Percentiles rank a stretch among this genome's conserved stretches.
phyloP scores from a whole-genome alignment of 305 asterid species.

The Fraxinus paxiana region DNA sequence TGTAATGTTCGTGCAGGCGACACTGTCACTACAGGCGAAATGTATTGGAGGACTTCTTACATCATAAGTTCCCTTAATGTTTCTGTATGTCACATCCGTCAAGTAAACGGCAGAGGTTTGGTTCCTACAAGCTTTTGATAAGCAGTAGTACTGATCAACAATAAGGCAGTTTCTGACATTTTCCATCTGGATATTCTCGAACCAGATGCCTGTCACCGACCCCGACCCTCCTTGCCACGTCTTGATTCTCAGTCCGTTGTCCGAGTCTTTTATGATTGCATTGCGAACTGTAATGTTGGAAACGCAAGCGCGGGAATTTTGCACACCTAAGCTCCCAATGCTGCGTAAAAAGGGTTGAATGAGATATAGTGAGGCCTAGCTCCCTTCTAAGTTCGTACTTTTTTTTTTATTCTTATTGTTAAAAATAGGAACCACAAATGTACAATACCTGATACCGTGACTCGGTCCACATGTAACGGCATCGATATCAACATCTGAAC shows the following conservation, averaged over 20 bases:
- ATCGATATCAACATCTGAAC: slow-evolving; percentile 74
- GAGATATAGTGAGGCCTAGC: not conserved
- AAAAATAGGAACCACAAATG: not conserved
- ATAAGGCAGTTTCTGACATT: slow-evolving; percentile 78
- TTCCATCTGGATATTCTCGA: slow-evolving; percentile 84
- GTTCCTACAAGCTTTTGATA: slow-evolving; percentile 65
- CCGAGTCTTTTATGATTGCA: slow-evolving; percentile 59
- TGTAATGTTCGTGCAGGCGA: slow-evolving; percentile 82
- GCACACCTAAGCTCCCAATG: slow-evolving; percentile 87
- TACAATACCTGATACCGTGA: slow-evolving; percentile 82
- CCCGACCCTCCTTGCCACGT: slow-evolving; percentile 99
- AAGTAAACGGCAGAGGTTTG: slow-evolving; percentile 77
- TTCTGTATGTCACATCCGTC: slow-evolving; percentile 50
- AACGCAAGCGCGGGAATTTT: slow-evolving; percentile 78
- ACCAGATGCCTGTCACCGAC: slow-evolving; percentile 60
- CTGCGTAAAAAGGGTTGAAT: slow-evolving; percentile 34
- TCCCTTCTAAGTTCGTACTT: not conserved
- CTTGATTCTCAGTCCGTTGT: slow-evolving; percentile 79
- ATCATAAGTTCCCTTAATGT: slow-evolving; percentile 90
- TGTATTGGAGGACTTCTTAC: slow-evolving; percentile 82
- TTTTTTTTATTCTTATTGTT: not conserved
- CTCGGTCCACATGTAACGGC: slow-evolving; percentile 90
- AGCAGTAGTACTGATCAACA: slow-evolving; percentile 86
- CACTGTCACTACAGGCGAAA: slow-evolving; percentile 81
- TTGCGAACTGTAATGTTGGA: slow-evolving; percentile 76